phyloP scores from a whole-genome alignment of 78 protist species.

The Reticulomyxa filosa region DNA sequence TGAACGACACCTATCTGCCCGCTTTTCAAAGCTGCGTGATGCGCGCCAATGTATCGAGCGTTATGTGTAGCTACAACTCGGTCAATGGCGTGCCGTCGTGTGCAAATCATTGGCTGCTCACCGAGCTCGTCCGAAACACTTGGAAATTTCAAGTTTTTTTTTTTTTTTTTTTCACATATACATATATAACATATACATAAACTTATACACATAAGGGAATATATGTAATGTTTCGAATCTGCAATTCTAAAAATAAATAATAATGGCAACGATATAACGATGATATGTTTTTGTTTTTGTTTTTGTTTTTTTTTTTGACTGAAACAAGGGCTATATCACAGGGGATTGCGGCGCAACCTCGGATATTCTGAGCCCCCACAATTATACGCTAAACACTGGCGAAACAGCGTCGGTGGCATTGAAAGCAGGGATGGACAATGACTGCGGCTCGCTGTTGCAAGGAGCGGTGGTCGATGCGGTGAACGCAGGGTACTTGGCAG shows the following conservation, averaged over 20 bases:
- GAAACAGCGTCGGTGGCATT: constrained; percentile 6
- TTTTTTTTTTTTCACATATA: no score
- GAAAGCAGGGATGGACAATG: constrained; percentile 4
- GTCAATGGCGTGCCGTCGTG: constrained; percentile 19
- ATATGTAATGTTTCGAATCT: no score
- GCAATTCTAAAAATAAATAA: no score
- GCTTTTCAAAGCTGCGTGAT: neutral
- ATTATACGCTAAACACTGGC: neutral
- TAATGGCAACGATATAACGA: no score
- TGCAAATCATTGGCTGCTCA: neutral
- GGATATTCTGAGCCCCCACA: neutral
- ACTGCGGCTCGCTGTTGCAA: constrained; percentile 1
- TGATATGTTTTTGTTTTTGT: no score
- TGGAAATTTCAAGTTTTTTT: no score
- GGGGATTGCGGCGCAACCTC: constrained; percentile 17
- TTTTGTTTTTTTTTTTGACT: no score
- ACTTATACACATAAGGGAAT: no score
- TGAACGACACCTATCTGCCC: neutral
- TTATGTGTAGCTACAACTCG: constrained; percentile 20
- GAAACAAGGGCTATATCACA: constrained; percentile 24
- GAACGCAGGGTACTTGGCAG: neutral
- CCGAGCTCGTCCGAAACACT: neutral
- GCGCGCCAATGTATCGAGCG: neutral
- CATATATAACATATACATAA: no score
- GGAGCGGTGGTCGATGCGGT: neutral